Percentiles rank a stretch among this genome's conserved stretches.
These are phyloP conservation scores for Grosmannia huntii DNA, from an alignment of 2,329 filamentous ascomycete species.

Conservation along the genomic window DNA sequence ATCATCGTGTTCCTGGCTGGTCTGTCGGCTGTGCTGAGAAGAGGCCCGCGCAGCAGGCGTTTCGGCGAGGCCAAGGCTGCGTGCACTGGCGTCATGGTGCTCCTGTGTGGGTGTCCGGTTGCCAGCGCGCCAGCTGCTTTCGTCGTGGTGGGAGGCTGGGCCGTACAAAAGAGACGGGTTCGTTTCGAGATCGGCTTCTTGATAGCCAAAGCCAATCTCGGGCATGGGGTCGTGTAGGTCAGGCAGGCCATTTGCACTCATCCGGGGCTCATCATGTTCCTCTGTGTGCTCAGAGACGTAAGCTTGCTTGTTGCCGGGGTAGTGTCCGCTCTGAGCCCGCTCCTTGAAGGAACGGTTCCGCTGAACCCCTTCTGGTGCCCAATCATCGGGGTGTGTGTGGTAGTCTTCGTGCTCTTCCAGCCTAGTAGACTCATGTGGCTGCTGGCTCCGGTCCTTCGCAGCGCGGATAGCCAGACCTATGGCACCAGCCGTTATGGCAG, in stretches of 20 bases:
- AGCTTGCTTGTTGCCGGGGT: constrained; percentile 41
- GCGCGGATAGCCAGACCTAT: constrained; percentile 40
- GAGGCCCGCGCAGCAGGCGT: constrained; percentile 30
- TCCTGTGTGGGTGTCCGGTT: constrained; percentile 23
- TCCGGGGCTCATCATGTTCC: constrained; percentile 33
- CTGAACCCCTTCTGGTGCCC: constrained; percentile 36
- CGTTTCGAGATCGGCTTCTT: constrained; percentile 56
- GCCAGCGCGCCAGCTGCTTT: constrained; percentile 17
- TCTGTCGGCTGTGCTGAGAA: constrained; percentile 38
- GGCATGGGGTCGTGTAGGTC: constrained; percentile 59
- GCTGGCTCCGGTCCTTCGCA: constrained; percentile 30
- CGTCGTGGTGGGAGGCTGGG: constrained; percentile 36
- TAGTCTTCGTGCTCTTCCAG: constrained; percentile 18
- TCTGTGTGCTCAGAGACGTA: constrained; percentile 47
- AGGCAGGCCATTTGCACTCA: constrained; percentile 60
- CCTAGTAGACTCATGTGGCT: constrained; percentile 17
- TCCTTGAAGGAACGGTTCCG: constrained; percentile 56
- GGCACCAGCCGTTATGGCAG: constrained; percentile 42
- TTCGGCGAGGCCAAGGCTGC: constrained; percentile 40
- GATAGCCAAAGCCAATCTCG: constrained; percentile 55
- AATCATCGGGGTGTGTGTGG: constrained; percentile 16
- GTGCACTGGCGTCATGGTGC: constrained; percentile 20
- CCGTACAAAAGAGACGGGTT: constrained; percentile 78
- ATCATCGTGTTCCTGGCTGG: constrained; percentile 47
- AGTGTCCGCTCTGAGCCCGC: constrained; percentile 41